Percentiles rank a stretch among this genome's conserved stretches.
These are phyloP conservation scores for Penicillium fuscoglaucum DNA, from an alignment of 2,329 filamentous ascomycete genomes.

Conservation along the genomic window DNA sequence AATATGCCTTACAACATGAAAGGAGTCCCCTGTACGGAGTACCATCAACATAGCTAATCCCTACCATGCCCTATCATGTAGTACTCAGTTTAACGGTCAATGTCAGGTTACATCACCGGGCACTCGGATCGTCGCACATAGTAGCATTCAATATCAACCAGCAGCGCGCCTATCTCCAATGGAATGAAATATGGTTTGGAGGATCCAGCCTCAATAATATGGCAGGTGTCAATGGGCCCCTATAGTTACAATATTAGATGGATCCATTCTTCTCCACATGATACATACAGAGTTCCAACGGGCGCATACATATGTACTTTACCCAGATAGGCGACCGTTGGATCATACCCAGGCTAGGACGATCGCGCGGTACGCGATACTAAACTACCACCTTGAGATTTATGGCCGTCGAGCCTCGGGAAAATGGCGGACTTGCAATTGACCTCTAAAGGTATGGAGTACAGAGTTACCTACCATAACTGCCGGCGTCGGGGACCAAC, in stretches of 20 bases:
- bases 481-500: background rate
- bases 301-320: background rate
- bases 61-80: background rate
- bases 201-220: background rate
- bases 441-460: background rate
- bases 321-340: constrained; percentile 5
- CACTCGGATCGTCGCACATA: background rate
- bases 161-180: background rate
- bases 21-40: background rate
- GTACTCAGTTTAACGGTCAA: background rate
- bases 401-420: background rate
- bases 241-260: background rate
- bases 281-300: constrained; percentile 2
- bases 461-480: no score
- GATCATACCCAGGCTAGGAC: background rate
- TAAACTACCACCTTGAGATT: background rate
- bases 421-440: background rate
- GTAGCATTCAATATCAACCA: background rate
- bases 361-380: background rate
- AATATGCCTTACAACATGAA: background rate
- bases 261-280: constrained; percentile 6
- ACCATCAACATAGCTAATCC: background rate
- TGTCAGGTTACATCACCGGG: constrained; percentile 6
- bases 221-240: background rate
- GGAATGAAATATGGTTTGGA: background rate